Conservation (phyloP, 2,329 filamentous ascomycete genomes). For the Pseudogymnoascus sp. region DNA sequence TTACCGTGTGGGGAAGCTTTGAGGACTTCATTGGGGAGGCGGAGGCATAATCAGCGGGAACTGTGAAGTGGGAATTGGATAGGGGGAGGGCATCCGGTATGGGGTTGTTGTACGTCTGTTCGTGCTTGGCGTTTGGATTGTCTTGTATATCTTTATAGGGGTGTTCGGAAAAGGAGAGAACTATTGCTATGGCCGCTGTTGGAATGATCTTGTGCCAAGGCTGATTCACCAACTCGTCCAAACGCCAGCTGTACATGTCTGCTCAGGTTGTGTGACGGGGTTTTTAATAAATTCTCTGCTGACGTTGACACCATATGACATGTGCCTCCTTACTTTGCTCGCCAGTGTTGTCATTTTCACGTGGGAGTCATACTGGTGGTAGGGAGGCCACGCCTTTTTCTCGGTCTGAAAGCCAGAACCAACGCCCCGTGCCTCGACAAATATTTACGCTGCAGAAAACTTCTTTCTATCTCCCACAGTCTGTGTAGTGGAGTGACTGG, state of each 20-base stretch:
- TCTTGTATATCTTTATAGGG: neutral
- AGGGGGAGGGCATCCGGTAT: neutral
- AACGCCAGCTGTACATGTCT: neutral
- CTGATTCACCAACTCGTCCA: neutral
- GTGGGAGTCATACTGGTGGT: neutral
- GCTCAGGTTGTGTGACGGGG: neutral
- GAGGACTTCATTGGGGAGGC: neutral
- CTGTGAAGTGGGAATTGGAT: neutral
- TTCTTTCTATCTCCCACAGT: neutral
- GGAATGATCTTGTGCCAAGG: neutral
- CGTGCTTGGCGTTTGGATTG: neutral
- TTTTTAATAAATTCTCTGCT: neutral
- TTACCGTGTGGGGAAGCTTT: constrained; percentile 2
- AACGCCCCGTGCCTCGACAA: neutral
- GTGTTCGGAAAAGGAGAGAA: neutral
- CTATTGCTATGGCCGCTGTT: neutral
- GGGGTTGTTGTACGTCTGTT: neutral
- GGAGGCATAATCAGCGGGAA: neutral
- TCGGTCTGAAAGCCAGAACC: neutral
- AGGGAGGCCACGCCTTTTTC: neutral
- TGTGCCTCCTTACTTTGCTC: neutral
- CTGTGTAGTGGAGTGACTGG: neutral
- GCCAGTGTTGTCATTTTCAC: neutral
- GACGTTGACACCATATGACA: neutral
- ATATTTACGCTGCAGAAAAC: neutral